phyloP scores from a whole-genome alignment of 805 yeast genomes.

The Metschnikowia gruessii region DNA sequence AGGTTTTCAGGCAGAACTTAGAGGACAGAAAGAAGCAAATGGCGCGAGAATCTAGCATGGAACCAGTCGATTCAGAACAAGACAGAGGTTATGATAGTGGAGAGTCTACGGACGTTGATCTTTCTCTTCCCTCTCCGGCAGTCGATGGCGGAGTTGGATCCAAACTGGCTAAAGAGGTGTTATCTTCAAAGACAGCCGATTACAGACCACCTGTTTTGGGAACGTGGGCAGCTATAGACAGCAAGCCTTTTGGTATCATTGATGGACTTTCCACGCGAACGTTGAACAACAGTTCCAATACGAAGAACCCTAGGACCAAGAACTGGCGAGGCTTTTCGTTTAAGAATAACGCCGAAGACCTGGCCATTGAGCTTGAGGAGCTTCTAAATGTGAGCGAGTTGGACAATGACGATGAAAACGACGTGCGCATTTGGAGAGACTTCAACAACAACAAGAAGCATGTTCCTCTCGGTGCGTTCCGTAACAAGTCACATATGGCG shows the following conservation, averaged over 20 bases:
- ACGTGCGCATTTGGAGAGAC: conserved; percentile 46
- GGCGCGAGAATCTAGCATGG: conserved; percentile 15
- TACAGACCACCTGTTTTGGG: conserved; percentile 91
- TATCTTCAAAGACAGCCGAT: conserved; percentile 82
- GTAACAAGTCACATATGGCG: conserved; percentile 52
- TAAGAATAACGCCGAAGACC: conserved; percentile 28
- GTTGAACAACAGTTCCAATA: conserved; percentile 35
- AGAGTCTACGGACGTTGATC: conserved; percentile 93
- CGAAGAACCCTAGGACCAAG: conserved; percentile 17
- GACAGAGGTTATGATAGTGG: conserved; percentile 57
- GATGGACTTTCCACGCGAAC: conserved; percentile 93
- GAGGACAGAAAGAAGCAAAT: conserved; percentile 18
- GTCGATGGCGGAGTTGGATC: conserved; percentile 55
- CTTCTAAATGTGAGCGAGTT: conserved; percentile 83
- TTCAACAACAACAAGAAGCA: conserved; percentile 44
- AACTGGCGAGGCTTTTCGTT: conserved; percentile 24
- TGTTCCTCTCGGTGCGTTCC: conserved; percentile 85
- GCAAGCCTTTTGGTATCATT: conserved; percentile 87
- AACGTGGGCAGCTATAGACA: conserved; percentile 78
- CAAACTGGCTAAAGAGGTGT: conserved; percentile 86
- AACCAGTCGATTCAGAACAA: conserved; percentile 28
- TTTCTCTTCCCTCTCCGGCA: conserved; percentile 69
- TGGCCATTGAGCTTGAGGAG: conserved; percentile 64
- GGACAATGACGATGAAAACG: conserved; percentile 66
- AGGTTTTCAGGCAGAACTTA: conserved; percentile 25